Evolutionary conservation across 2,329 filamentous ascomycete species (phyloP).

Genomic region (Botryosphaeria dothidea): DNA sequence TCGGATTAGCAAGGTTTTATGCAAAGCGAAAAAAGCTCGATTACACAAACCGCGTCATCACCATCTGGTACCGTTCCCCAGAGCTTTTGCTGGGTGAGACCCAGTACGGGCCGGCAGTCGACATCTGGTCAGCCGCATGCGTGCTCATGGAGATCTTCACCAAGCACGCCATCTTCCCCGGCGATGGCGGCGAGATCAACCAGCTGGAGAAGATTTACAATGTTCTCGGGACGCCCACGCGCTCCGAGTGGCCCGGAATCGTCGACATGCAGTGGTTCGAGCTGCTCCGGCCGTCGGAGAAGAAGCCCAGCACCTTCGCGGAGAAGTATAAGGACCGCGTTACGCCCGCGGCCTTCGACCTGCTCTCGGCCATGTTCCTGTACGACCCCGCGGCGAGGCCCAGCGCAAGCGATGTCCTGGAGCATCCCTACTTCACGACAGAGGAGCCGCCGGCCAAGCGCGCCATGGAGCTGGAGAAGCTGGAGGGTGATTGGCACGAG

Average conservation of each 20-base stretch:
- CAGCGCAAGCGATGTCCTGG: slow-evolving; percentile 77
- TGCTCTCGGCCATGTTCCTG: slow-evolving; percentile 80
- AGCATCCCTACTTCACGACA: slow-evolving; percentile 82
- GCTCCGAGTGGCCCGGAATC: slow-evolving; percentile 82
- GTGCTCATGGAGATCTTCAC: slow-evolving; percentile 97
- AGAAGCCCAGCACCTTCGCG: slow-evolving; percentile 73
- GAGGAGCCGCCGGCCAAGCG: slow-evolving; percentile 79
- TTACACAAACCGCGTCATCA: slow-evolving; percentile 98
- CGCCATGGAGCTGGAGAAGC: slow-evolving; percentile 75
- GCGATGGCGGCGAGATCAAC: slow-evolving; percentile 91
- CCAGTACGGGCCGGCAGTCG: slow-evolving; percentile 23
- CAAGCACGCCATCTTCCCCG: slow-evolving; percentile 88
- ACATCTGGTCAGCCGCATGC: slow-evolving; percentile 93
- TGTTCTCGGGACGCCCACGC: slow-evolving; percentile 83
- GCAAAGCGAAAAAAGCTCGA: slow-evolving; percentile 88
- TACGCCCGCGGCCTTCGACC: slow-evolving; percentile 77
- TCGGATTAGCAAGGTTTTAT: slow-evolving; percentile 94
- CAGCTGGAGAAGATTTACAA: slow-evolving; percentile 97
- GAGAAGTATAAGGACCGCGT: slow-evolving; percentile 79
- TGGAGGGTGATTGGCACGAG: slow-evolving; percentile 97
- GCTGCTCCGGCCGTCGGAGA: slow-evolving; percentile 76
- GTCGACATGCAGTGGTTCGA: slow-evolving; percentile 98
- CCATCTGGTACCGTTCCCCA: slow-evolving; percentile 68
- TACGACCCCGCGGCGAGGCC: slow-evolving; percentile 87
- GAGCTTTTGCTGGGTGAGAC: slow-evolving; percentile 24